A percentile compares a stretch with the other conserved stretches of the same genome.
phyloP scores from a whole-genome alignment of 2,329 filamentous ascomycete genomes.

The Trichoderma hamatum region DNA sequence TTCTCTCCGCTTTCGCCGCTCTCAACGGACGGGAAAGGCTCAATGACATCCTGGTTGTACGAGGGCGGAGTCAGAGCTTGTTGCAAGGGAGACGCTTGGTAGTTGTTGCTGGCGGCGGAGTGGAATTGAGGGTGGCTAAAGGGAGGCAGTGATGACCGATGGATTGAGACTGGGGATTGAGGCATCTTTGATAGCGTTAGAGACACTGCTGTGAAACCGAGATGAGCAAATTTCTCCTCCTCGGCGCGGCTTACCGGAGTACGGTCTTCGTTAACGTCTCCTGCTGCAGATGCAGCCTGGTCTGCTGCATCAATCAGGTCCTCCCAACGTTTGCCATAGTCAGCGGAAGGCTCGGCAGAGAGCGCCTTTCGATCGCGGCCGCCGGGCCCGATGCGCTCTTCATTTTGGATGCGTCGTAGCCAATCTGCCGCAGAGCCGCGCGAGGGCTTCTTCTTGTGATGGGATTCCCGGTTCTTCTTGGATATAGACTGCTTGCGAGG shows the following conservation, averaged over 20 bases:
- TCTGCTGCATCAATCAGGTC: slow-evolving; percentile 89
- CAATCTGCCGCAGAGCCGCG: slow-evolving; percentile 69
- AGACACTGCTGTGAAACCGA: background rate
- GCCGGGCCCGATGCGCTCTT: slow-evolving; percentile 65
- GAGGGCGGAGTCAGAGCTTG: slow-evolving; percentile 85
- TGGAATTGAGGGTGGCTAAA: slow-evolving; percentile 65
- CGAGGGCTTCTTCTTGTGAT: slow-evolving; percentile 73
- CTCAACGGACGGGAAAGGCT: slow-evolving; percentile 90
- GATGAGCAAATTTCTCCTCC: background rate
- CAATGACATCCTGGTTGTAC: slow-evolving; percentile 66
- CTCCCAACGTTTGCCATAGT: slow-evolving; percentile 91
- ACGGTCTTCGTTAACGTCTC: slow-evolving; percentile 87
- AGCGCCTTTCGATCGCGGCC: slow-evolving; percentile 79
- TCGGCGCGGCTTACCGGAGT: slow-evolving; percentile 69
- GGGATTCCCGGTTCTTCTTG: slow-evolving; percentile 72
- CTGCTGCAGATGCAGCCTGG: slow-evolving; percentile 77
- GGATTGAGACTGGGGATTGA: slow-evolving; percentile 66
- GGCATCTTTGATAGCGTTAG: slow-evolving; percentile 52
- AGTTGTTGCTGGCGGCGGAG: slow-evolving; percentile 55
- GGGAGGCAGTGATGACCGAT: slow-evolving; percentile 64
- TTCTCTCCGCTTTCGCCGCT: slow-evolving; percentile 72
- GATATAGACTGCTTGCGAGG: slow-evolving; percentile 85
- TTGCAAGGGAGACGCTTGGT: slow-evolving; percentile 88
- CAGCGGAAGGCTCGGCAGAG: slow-evolving; percentile 80
- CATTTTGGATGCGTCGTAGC: slow-evolving; percentile 60